Evolutionary conservation across 805 yeast species (phyloP), one percentile per base, ranked within the genome.

Genomic region (Cyberlindnera bimundalis): DNA sequence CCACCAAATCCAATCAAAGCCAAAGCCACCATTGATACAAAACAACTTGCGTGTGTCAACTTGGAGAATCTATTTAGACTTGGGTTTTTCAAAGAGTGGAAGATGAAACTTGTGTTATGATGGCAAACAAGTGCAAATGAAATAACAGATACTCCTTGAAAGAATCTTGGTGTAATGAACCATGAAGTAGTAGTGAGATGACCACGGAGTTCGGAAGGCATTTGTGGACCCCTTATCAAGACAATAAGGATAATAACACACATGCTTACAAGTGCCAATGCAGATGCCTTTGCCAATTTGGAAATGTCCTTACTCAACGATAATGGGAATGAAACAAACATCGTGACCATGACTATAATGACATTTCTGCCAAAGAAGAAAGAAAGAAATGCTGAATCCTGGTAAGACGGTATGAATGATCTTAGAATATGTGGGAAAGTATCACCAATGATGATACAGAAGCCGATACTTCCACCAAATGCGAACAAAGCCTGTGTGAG

Each of bases 41-140:
- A 70, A 39, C 96, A 87, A 10, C 95, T 84, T 48, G 84, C 74
- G 59, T 91, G 98, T 2, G 96, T 89, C 19, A 90, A 74, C 29
- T 65, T 70, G 31, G 85, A 73, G 58, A 90, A 90, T 46, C 90
- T 70, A 47, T 79, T 81, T 50, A 88, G 58, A 4, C 95, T 79
- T 6, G 96, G 91, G 16, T 75, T 76, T 48, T 74, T 75, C 56
- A 91, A 72, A 0, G 96, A 87, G 57, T 86, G 87, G 66, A 81
- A 90, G 32, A 90, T 91, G 55, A 90, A 84, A 21, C 91, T 78
- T 0, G 97, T 88, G 59, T 90, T 90, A 61, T 90, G 98, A 58
- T 90, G 98, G 58, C 98, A 90, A 4, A 90, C 97, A 50, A 91
- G 73, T 2, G 98, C 98, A 66, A 90, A 90, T 1, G 96, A 88